Percentiles rank a stretch among this genome's conserved stretches.
Evolutionary conservation across 2,329 filamentous ascomycete species (phyloP).

Genomic region (Aphanocladium album): DNA sequence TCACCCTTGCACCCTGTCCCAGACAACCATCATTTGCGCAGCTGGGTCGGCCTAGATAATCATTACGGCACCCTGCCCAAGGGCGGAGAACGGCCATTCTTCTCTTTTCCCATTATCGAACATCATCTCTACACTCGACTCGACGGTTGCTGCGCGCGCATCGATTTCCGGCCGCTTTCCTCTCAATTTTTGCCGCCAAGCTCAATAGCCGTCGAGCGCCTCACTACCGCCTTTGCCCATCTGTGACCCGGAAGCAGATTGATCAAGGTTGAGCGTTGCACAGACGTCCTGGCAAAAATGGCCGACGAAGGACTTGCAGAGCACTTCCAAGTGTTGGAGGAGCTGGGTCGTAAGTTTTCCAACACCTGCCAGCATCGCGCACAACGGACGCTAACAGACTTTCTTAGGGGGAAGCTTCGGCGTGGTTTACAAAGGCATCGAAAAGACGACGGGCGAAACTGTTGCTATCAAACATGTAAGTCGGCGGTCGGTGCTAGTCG

Average conservation of each 20-base stretch:
- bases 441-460: constrained; percentile 82
- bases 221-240: background rate
- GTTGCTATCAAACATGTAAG: constrained; percentile 95
- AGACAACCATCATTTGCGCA: constrained; percentile 26
- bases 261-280: background rate
- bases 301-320: constrained; percentile 66
- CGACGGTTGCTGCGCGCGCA: constrained; percentile 10
- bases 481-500: constrained; percentile 14
- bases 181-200: constrained; percentile 3
- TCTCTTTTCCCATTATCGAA: constrained; percentile 5
- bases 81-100: background rate
- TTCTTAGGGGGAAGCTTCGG: constrained; percentile 39
- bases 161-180: constrained; percentile 2
- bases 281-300: constrained; percentile 36
- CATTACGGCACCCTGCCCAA: constrained; percentile 12
- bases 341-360: constrained; percentile 75
- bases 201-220: constrained; percentile 11
- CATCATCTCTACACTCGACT: background rate
- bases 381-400: constrained; percentile 3
- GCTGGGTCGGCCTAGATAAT: constrained; percentile 14
- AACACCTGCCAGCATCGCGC: background rate
- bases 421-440: constrained; percentile 93
- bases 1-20: constrained; percentile 27
- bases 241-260: background rate
- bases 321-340: constrained; percentile 92